Evolutionary conservation across 805 yeast genomes (phyloP).

Genomic region (Spathaspora gorwiae): DNA sequence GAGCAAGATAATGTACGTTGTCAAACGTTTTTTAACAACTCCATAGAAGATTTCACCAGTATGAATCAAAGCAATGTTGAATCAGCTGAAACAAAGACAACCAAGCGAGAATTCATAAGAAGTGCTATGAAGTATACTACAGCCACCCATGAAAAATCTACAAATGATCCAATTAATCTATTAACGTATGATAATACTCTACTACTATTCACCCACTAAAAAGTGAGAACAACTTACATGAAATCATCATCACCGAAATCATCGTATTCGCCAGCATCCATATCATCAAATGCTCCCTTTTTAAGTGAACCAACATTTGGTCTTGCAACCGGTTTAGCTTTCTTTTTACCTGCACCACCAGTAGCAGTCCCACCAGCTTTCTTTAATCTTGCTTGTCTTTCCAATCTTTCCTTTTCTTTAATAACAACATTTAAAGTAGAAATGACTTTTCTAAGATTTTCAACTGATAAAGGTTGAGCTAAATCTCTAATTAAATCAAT

Average conservation of each 20-base stretch:
- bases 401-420: conserved; percentile 84
- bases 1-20: too few relatives aligned
- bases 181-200: conserved; percentile 2
- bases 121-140: neutral
- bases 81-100: too few relatives aligned
- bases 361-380: conserved; percentile 81
- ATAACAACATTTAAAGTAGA: conserved; percentile 77
- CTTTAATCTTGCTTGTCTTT: conserved; percentile 80
- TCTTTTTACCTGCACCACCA: conserved; percentile 94
- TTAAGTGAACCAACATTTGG: conserved; percentile 52
- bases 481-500: conserved; percentile 84
- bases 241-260: conserved; percentile 79
- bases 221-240: conserved; percentile 44
- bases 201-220: neutral
- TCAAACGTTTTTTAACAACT: too few relatives aligned
- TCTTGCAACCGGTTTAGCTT: conserved; percentile 77
- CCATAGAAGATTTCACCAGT: too few relatives aligned
- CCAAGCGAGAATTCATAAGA: too few relatives aligned
- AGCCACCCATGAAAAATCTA: neutral
- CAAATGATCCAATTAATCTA: conserved; percentile 5
- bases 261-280: conserved; percentile 44
- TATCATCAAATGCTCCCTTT: conserved; percentile 60
- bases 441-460: conserved; percentile 77
- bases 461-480: conserved; percentile 74
- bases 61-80: too few relatives aligned